Percentiles rank a stretch among this genome's conserved stretches.
Evolutionary conservation across 2,329 filamentous ascomycete species (phyloP).

Genomic region (Talaromyces sp.): DNA sequence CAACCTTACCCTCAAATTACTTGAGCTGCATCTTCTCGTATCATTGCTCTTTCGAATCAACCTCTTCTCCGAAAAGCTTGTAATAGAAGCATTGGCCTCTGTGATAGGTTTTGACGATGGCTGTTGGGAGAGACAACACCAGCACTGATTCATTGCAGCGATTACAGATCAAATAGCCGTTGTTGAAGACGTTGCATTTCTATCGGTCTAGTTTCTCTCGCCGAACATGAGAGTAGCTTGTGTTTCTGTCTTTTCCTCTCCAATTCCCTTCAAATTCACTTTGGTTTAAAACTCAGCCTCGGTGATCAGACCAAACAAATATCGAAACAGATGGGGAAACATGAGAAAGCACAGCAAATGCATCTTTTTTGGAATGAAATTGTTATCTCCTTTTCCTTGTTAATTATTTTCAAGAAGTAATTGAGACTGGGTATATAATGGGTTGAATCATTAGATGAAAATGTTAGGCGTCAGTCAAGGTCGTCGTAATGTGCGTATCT

Average conservation of each 20-base stretch:
- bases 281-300: neutral
- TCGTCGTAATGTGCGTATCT: conserved; percentile 9
- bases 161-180: conserved; percentile 23
- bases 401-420: conserved; percentile 19
- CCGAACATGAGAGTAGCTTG: neutral
- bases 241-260: neutral
- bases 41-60: too few species aligned
- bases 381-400: conserved; percentile 7
- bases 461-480: neutral
- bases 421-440: conserved; percentile 36
- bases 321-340: neutral
- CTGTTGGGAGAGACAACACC: neutral
- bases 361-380: neutral
- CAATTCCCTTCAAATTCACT: neutral
- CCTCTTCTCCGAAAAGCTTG: too few species aligned
- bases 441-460: conserved; percentile 39
- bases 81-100: neutral
- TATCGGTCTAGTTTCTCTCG: conserved; percentile 5
- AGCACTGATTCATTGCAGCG: neutral
- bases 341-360: neutral
- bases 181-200: conserved; percentile 33
- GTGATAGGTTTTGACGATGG: neutral
- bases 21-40: too few species aligned
- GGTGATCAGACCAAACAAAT: neutral
- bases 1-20: too few species aligned